Percentiles rank a stretch among this genome's conserved stretches.
These are phyloP conservation scores for Rhipidocladum racemiflorum DNA, from an alignment of 176 grass and related monocot species.

Conservation along the genomic window DNA sequence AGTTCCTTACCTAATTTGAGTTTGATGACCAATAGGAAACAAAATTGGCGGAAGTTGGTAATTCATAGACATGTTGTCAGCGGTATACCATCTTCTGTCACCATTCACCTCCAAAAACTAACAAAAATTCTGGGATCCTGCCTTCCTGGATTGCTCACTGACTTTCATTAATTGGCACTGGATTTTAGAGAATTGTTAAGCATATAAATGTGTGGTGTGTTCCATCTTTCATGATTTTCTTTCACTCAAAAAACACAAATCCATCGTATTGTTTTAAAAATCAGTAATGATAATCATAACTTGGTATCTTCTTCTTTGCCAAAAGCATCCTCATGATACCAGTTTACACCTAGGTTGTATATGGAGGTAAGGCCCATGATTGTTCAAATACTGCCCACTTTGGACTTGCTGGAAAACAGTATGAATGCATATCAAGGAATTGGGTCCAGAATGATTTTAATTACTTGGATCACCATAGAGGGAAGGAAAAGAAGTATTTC, in stretches of 20 bases:
- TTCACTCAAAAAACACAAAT: too few relatives aligned
- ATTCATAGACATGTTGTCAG: not conserved
- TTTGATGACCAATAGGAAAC: not conserved
- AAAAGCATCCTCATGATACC: not conserved
- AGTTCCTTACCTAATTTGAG: not conserved
- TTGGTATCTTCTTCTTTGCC: not conserved
- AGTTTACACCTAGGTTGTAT: not conserved
- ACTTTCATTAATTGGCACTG: not conserved
- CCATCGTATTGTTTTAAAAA: not conserved
- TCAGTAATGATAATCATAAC: not conserved
- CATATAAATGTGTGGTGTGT: not conserved
- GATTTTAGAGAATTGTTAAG: not conserved
- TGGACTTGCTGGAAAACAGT: not conserved
- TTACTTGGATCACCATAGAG: conserved; percentile 3
- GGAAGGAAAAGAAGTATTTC: not conserved
- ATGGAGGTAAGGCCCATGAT: not conserved
- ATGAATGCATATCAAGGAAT: too few relatives aligned
- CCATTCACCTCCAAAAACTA: too few relatives aligned
- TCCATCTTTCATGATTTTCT: not conserved
- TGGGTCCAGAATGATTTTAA: not conserved
- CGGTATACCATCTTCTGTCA: too few relatives aligned
- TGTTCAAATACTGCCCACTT: not conserved
- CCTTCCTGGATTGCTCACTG: not conserved
- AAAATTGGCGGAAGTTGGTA: not conserved
- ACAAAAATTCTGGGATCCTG: not conserved